Evolutionary conservation across 768 basidiomycete genomes (phyloP).

Genomic region (Nidularia sp.): DNA sequence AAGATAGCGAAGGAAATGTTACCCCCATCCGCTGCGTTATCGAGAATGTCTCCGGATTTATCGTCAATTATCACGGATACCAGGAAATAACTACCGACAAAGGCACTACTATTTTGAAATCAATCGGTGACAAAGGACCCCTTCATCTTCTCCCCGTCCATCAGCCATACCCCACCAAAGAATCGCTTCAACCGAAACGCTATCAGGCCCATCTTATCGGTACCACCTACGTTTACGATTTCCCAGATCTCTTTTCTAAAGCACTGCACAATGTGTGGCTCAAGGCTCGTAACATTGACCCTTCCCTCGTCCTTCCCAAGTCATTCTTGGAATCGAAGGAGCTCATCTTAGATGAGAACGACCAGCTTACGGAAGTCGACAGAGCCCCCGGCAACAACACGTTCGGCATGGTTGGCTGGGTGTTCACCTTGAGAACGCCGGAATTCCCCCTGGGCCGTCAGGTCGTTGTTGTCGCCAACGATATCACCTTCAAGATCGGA

Average conservation of each 20-base stretch:
- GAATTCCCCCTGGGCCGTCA: slow-evolving; percentile 89
- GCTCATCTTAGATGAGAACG: slow-evolving; percentile 91
- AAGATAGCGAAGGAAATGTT: slow-evolving; percentile 92
- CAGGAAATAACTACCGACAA: slow-evolving; percentile 97
- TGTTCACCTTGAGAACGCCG: slow-evolving; percentile 87
- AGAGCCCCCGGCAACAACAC: slow-evolving; percentile 91
- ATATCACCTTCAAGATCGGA: slow-evolving; percentile 98
- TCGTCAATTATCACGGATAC: slow-evolving; percentile 97
- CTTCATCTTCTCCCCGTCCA: slow-evolving; percentile 94
- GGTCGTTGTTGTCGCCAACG: slow-evolving; percentile 90
- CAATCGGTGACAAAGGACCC: slow-evolving; percentile 96
- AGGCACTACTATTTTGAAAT: slow-evolving; percentile 93
- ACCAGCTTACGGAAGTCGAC: slow-evolving; percentile 85
- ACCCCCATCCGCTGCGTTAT: slow-evolving; percentile 97
- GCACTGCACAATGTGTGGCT: slow-evolving; percentile 92
- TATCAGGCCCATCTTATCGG: slow-evolving; percentile 98
- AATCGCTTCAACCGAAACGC: slow-evolving; percentile 96
- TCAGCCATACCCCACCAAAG: slow-evolving; percentile 93
- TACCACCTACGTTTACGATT: slow-evolving; percentile 98
- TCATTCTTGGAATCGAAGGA: slow-evolving; percentile 81
- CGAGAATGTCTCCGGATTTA: slow-evolving; percentile 98
- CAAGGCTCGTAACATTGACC: slow-evolving; percentile 58
- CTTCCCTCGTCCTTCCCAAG: slow-evolving; percentile 72
- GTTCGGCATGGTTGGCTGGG: slow-evolving; percentile 98
- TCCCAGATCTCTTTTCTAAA: slow-evolving; percentile 98